phyloP scores from a whole-genome alignment of 2,329 filamentous ascomycete species.

The Chrysosporium keratinophilum region DNA sequence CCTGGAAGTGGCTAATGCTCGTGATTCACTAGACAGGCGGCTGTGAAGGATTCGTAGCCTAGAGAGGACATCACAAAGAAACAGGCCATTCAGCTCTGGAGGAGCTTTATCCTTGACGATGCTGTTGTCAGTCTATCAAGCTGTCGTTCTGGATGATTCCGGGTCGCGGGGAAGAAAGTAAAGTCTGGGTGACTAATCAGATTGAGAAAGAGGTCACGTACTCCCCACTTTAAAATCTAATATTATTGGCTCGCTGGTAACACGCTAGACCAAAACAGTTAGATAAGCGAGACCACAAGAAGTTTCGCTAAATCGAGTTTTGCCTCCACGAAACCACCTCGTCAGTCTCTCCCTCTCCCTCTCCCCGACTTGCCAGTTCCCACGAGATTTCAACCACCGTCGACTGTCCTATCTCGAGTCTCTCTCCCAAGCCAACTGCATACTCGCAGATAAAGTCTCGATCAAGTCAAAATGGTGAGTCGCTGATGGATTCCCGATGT shows the following conservation, averaged over 20 bases:
- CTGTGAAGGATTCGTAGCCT: neutral
- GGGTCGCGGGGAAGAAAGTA: no score
- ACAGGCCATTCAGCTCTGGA: no score
- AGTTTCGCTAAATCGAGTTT: constrained; percentile 24
- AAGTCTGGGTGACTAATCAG: no score
- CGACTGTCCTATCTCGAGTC: constrained; percentile 29
- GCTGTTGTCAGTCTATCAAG: no score
- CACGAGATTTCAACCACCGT: constrained; percentile 23
- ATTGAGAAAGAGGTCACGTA: no score
- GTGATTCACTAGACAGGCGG: neutral
- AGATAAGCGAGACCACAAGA: constrained; percentile 33
- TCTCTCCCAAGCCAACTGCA: constrained; percentile 22
- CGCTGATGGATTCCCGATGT: neutral
- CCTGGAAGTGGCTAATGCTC: no score
- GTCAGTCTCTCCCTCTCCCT: constrained; percentile 24
- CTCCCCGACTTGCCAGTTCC: constrained; percentile 17
- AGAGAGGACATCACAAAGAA: no score
- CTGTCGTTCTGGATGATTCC: no score
- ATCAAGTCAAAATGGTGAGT: constrained; percentile 38
- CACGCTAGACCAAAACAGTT: constrained; percentile 20
- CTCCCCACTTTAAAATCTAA: neutral
- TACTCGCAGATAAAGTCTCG: constrained; percentile 35
- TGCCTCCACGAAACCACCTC: constrained; percentile 25
- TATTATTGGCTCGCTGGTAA: neutral
- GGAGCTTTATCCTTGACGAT: no score